A percentile compares a stretch with the other conserved stretches of the same genome.
Evolutionary conservation across 2,329 filamentous ascomycete genomes (phyloP).

Genomic region (Ramularia collo-cygni): DNA sequence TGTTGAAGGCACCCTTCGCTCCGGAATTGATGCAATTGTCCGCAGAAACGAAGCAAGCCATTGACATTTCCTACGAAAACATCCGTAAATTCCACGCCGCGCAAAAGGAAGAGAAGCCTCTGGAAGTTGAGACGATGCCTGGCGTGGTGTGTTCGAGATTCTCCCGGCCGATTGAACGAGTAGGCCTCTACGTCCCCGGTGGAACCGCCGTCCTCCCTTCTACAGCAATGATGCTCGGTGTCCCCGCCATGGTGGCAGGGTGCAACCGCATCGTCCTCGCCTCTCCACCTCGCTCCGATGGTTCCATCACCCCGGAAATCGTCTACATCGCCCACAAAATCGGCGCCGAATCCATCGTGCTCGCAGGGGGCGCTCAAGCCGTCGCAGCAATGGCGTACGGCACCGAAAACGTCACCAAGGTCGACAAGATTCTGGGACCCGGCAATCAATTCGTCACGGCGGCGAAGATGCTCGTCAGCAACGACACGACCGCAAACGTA

Average conservation of each 20-base stretch:
- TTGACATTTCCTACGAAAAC: constrained; percentile 89
- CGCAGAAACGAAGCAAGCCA: constrained; percentile 80
- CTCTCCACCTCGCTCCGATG: constrained; percentile 81
- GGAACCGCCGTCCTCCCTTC: constrained; percentile 96
- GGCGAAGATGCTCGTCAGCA: constrained; percentile 96
- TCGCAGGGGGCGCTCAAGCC: constrained; percentile 91
- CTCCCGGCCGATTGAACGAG: constrained; percentile 82
- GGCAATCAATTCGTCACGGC: constrained; percentile 98
- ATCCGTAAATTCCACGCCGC: constrained; percentile 91
- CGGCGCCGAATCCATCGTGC: constrained; percentile 88
- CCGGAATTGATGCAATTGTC: constrained; percentile 76
- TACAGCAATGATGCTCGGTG: constrained; percentile 94
- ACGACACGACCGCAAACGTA: constrained; percentile 91
- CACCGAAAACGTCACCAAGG: constrained; percentile 87
- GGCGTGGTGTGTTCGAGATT: constrained; percentile 93
- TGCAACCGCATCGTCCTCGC: constrained; percentile 93
- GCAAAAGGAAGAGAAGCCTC: constrained; percentile 73
- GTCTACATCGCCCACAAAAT: constrained; percentile 97
- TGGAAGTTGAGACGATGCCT: constrained; percentile 94
- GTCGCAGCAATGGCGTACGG: constrained; percentile 96
- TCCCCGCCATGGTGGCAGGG: constrained; percentile 94
- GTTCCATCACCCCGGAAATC: constrained; percentile 89
- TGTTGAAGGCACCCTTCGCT: constrained; percentile 84
- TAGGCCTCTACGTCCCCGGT: constrained; percentile 93
- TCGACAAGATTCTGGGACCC: constrained; percentile 96